Percentiles rank a stretch among this genome's conserved stretches.
phyloP scores from a whole-genome alignment of 495 filamentous ascomycete species.

The Neurospora hispaniola region DNA sequence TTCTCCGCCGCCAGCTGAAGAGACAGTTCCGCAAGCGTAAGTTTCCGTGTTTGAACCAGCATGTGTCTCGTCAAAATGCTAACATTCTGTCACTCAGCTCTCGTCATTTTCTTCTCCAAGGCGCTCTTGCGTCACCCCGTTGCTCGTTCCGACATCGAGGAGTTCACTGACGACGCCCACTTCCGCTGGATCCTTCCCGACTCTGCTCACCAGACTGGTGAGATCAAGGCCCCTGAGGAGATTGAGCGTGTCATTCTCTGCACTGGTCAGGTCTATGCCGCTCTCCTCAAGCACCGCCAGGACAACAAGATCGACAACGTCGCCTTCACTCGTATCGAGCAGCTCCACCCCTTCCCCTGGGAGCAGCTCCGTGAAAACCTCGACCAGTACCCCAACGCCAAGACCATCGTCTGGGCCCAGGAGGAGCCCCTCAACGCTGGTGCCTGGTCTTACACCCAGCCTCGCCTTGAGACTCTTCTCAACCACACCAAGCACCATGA shows the following conservation, averaged over 20 bases:
- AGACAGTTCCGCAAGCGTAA: slow-evolving; percentile 97
- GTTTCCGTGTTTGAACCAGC: slow-evolving; percentile 21
- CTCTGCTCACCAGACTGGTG: slow-evolving; percentile 58
- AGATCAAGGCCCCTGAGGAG: slow-evolving; percentile 69
- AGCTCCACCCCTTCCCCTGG: slow-evolving; percentile 98
- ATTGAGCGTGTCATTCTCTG: slow-evolving; percentile 93
- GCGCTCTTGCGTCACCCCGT: slow-evolving; percentile 84
- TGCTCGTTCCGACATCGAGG: slow-evolving; percentile 76
- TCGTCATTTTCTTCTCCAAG: slow-evolving; percentile 97
- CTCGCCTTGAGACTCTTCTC: slow-evolving; percentile 88
- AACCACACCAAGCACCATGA: slow-evolving; percentile 86
- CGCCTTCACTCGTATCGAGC: slow-evolving; percentile 90
- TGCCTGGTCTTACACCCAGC: slow-evolving; percentile 89
- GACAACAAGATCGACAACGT: slow-evolving; percentile 73
- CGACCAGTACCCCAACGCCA: slow-evolving; percentile 89
- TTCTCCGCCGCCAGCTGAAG: slow-evolving; percentile 94
- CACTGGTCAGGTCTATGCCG: slow-evolving; percentile 86
- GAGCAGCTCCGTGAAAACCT: slow-evolving; percentile 90
- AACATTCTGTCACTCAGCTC: slow-evolving; percentile 43
- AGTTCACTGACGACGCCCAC: slow-evolving; percentile 81
- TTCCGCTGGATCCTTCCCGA: slow-evolving; percentile 96
- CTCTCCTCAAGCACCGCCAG: slow-evolving; percentile 83
- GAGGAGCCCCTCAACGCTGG: slow-evolving; percentile 97
- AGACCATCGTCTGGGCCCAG: slow-evolving; percentile 92
- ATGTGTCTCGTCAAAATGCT: slow-evolving; percentile 17